Evolutionary conservation across 129 eudicot species (phyloP).

Genomic region (Heracleum sosnowskyi): DNA sequence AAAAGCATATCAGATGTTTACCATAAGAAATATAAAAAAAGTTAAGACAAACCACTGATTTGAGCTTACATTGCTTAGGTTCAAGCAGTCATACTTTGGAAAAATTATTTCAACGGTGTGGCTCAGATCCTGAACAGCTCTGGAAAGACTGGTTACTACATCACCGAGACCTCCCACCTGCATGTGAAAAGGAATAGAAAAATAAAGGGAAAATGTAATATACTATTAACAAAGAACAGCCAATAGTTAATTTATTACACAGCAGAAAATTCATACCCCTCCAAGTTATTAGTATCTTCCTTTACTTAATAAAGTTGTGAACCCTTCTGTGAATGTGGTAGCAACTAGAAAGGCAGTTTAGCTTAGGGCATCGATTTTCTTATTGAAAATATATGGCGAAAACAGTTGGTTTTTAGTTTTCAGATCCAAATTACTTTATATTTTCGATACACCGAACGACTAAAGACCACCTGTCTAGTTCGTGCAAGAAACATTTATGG

Average conservation of each 20-base stretch:
- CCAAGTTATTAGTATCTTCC: not conserved
- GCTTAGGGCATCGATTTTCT: not conserved
- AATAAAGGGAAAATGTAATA: not conserved
- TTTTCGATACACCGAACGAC: not conserved
- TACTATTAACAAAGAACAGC: not conserved
- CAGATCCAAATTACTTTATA: not conserved
- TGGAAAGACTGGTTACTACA: slow-evolving; percentile 97
- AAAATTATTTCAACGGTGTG: slow-evolving; percentile 85
- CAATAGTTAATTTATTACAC: not conserved
- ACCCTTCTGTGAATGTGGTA: not conserved
- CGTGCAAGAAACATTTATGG: not conserved
- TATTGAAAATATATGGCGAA: not conserved
- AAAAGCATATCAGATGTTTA: not conserved
- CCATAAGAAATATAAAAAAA: not conserved
- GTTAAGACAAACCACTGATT: slow-evolving; percentile 12
- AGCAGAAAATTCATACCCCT: not conserved
- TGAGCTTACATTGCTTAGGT: slow-evolving; percentile 72
- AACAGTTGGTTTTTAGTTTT: not conserved
- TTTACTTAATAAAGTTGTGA: not conserved
- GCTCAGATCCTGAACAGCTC: slow-evolving; percentile 92
- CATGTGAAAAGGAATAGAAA: slow-evolving; percentile 10
- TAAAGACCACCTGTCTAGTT: not conserved
- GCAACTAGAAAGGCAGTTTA: not conserved
- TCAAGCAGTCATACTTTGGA: slow-evolving; percentile 95
- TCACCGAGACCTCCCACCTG: slow-evolving; percentile 99